These are phyloP conservation scores for Kurtzmaniella natalensis DNA, from an alignment of 1,139 yeast genomes.

Conservation along the genomic window DNA sequence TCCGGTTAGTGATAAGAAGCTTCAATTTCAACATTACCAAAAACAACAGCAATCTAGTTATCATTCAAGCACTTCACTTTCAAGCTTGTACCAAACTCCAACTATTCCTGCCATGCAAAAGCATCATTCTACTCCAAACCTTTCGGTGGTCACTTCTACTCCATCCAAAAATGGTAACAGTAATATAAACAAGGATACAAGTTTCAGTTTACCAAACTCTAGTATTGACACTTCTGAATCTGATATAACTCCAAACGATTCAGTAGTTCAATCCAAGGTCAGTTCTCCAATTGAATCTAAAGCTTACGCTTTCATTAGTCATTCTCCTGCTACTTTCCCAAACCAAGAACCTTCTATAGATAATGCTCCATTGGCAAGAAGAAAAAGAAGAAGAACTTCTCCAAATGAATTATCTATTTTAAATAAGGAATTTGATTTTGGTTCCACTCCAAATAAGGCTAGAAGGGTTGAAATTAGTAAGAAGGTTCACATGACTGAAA, in stretches of 20 bases:
- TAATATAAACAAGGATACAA: slow-evolving; percentile 4
- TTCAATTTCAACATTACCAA: slow-evolving; percentile 1
- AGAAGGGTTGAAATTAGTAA: slow-evolving; percentile 73
- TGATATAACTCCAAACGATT: slow-evolving; percentile 7
- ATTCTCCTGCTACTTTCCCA: slow-evolving; percentile 83
- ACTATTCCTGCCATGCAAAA: neutral
- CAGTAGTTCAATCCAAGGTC: slow-evolving; percentile 6
- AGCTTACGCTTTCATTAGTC: slow-evolving; percentile 85
- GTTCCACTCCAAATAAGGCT: slow-evolving; percentile 77
- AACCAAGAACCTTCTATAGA: slow-evolving; percentile 81
- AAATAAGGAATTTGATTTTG: slow-evolving; percentile 70
- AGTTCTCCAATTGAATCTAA: slow-evolving; percentile 20
- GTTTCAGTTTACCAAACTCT: slow-evolving; percentile 12
- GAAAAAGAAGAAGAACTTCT: slow-evolving; percentile 93
- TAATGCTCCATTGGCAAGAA: slow-evolving; percentile 83
- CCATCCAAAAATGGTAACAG: slow-evolving; percentile 6
- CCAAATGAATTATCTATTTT: slow-evolving; percentile 78
- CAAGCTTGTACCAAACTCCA: neutral
- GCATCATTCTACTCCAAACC: slow-evolving; percentile 7
- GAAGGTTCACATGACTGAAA: slow-evolving; percentile 87
- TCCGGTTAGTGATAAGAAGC: slow-evolving; percentile 9
- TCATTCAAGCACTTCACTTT: slow-evolving; percentile 1
- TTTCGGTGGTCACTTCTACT: slow-evolving; percentile 5
- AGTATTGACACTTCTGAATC: slow-evolving; percentile 5
- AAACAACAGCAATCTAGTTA: no score